These are phyloP conservation scores for Daedaleopsis sinensis DNA, from an alignment of 768 basidiomycete species.

Conservation along the genomic window DNA sequence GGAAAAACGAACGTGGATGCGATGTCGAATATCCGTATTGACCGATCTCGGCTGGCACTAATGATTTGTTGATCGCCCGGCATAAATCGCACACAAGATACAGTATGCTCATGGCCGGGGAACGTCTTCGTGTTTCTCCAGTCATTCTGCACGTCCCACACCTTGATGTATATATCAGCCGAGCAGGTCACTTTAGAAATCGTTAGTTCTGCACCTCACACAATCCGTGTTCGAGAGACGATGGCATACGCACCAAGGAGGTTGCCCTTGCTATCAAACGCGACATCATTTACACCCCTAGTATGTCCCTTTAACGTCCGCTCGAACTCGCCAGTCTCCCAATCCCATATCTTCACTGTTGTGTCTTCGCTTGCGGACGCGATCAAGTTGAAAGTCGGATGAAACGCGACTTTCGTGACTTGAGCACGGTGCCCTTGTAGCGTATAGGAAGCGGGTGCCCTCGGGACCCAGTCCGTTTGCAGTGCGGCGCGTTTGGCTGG, in stretches of 20 bases:
- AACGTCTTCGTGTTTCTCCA: constrained; percentile 55
- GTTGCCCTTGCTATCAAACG: constrained; percentile 56
- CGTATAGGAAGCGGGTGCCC: constrained; percentile 82
- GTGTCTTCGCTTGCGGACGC: constrained; percentile 59
- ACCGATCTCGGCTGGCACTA: constrained; percentile 56
- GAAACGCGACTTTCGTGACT: constrained; percentile 49
- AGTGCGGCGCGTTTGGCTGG: constrained; percentile 58
- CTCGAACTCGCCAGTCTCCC: constrained; percentile 64
- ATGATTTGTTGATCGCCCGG: constrained; percentile 55
- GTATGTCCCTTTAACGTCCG: constrained; percentile 63
- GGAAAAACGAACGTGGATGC: constrained; percentile 46
- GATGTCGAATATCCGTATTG: constrained; percentile 59
- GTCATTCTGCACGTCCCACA: constrained; percentile 60
- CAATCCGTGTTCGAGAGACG: constrained; percentile 62
- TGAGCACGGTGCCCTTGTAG: constrained; percentile 47
- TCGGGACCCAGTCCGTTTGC: constrained; percentile 86
- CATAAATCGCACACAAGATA: constrained; percentile 55
- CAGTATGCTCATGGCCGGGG: constrained; percentile 64
- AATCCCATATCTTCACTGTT: constrained; percentile 64
- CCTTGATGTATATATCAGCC: constrained; percentile 56
- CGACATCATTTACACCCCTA: constrained; percentile 57
- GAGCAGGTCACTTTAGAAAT: constrained; percentile 68
- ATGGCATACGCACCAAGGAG: constrained; percentile 43
- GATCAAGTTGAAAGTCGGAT: constrained; percentile 53
- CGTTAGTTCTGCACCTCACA: constrained; percentile 24